Base-by-base conservation (phyloP, 2,329 filamentous ascomycete species). In the Phaeosphaeriaceae sp. region DNA sequence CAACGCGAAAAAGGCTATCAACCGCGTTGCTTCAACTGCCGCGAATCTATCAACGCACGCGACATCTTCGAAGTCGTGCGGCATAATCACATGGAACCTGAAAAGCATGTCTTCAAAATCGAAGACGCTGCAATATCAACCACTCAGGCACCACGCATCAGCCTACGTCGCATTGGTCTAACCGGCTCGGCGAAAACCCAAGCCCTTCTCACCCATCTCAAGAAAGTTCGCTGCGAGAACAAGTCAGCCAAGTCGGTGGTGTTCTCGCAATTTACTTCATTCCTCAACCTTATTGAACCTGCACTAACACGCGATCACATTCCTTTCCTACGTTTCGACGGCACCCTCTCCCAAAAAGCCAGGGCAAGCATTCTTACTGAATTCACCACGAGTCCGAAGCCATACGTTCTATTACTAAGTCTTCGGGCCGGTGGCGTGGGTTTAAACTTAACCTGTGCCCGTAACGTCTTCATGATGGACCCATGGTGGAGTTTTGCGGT, bases 401-500 rank as follows among this genome's bases (percentile, higher is more conserved):
- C 90, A 18, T 83, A 83, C 2, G 84, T 99, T 1, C 78, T 99
- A 3, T 79, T 99, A 1, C 83, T 99, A 42, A 93, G 88, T 62
- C 78, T 99, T 47, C 83, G 91, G 16, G 94, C 95, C 0, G 94
- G 95, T 4, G 95, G 94, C 18, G 94, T 99, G 0, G 94, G 94
- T 0, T 79, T 99, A 35, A 99, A 99, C 68, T 75, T 99, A 53
- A 97, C 93, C 0, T 87, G 87, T 59, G 94, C 94, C 5, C 90
- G 87, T 56, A 81, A 90, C 45, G 95, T 99, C 4, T 99, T 88
- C 77, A 95, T 99, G 89, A 97, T 99, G 94, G 94, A 99, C 73
- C 94, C 94, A 0, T 99, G 94, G 94, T 99, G 94, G 94, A 95
- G 90, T 68, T 99, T 93, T 74, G 92, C 94, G 0, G 87, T 97